These are phyloP conservation scores for Echinosophora koreensis DNA, from an alignment of 306 rosid genomes.

Conservation along the genomic window DNA sequence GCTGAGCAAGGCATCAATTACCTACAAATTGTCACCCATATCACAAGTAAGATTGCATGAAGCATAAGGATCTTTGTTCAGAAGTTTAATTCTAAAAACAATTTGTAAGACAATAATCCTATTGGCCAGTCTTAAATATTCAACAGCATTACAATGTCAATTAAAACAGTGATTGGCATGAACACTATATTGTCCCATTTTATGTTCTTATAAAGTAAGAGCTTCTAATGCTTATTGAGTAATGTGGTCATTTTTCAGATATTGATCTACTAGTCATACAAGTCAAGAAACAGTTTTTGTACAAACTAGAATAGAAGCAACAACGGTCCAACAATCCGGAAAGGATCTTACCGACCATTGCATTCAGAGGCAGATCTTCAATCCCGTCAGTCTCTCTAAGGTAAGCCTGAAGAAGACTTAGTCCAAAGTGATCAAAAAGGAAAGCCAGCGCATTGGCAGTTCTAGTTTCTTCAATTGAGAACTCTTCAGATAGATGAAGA, in stretches of 20 bases:
- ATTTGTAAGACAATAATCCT: not conserved
- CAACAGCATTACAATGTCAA: conserved; percentile 35
- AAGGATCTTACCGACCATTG: conserved; percentile 98
- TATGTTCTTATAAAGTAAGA: not conserved
- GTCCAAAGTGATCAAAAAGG: conserved; percentile 94
- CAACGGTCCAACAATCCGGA: conserved; percentile 27
- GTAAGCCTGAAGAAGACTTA: conserved; percentile 88
- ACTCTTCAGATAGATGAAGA: conserved; percentile 80
- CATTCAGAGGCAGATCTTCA: conserved; percentile 85
- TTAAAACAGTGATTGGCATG: not conserved
- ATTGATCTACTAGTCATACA: conserved; percentile 16
- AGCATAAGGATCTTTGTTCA: conserved; percentile 13
- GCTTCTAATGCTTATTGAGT: conserved; percentile 19
- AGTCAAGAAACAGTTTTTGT: not conserved
- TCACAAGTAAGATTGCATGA: conserved; percentile 47
- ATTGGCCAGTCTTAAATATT: conserved; percentile 20
- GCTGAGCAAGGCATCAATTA: conserved; percentile 81
- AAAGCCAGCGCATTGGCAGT: conserved; percentile 75
- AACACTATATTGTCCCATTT: conserved; percentile 5
- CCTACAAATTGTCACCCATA: conserved; percentile 60
- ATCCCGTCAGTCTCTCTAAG: conserved; percentile 74
- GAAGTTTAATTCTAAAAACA: not conserved
- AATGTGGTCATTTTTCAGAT: not conserved
- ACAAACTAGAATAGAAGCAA: conserved; percentile 20
- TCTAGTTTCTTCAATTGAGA: conserved; percentile 76